phyloP scores from a whole-genome alignment of 495 filamentous ascomycete species.

The Lindgomyces ingoldianus region DNA sequence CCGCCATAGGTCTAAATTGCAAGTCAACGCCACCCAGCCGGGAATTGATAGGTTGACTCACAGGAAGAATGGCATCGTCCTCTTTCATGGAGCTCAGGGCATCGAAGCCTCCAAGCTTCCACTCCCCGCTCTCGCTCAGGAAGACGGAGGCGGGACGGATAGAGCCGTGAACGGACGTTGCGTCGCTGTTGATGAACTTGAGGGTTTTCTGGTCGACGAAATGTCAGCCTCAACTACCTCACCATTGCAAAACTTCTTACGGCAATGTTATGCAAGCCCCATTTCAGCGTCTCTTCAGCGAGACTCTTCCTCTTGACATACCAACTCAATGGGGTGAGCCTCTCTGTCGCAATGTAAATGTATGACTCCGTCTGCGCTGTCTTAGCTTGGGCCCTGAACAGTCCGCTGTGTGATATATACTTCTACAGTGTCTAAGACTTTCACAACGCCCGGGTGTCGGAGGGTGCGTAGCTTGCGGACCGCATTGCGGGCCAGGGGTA shows the following conservation, averaged over 20 bases:
- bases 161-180: slow-evolving; percentile 83
- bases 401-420: slow-evolving; percentile 49
- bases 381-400: slow-evolving; percentile 23
- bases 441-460: slow-evolving; percentile 90
- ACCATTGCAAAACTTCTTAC: slow-evolving; percentile 52
- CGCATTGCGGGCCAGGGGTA: slow-evolving; percentile 89
- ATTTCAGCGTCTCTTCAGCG: slow-evolving; percentile 87
- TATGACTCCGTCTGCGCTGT: slow-evolving; percentile 75
- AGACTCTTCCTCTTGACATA: slow-evolving; percentile 80
- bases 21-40: slow-evolving; percentile 17
- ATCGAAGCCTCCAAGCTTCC: slow-evolving; percentile 94
- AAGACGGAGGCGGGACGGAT: slow-evolving; percentile 83
- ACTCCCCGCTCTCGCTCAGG: slow-evolving; percentile 92
- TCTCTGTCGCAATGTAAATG: slow-evolving; percentile 94
- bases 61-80: slow-evolving; percentile 88
- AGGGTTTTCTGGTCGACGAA: slow-evolving; percentile 66
- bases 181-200: slow-evolving; percentile 95
- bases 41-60: slow-evolving; percentile 47
- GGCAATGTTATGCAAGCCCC: slow-evolving; percentile 85
- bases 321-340: slow-evolving; percentile 81
- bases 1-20: slow-evolving; percentile 74
- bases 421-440: slow-evolving; percentile 91
- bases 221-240: not conserved
- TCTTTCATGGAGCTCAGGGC: slow-evolving; percentile 93
- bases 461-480: slow-evolving; percentile 88